Evolutionary conservation across 2,329 filamentous ascomycete species (phyloP).

Genomic region (Xylaria sp.): DNA sequence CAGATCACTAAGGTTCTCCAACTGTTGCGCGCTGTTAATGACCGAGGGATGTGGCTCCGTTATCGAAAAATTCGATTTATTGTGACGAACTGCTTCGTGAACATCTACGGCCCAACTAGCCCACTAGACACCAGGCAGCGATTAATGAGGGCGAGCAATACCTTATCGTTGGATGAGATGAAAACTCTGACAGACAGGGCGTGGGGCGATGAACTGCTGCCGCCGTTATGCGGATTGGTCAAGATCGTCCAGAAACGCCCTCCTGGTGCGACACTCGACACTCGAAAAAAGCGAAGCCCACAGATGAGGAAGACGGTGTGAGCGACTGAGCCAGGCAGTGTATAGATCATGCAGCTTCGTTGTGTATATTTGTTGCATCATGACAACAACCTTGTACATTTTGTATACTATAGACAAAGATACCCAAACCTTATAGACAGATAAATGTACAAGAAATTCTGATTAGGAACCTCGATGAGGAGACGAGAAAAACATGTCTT

Average conservation of each 20-base stretch:
- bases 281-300: background rate
- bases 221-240: slow-evolving; percentile 45
- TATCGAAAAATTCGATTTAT: slow-evolving; percentile 42
- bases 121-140: slow-evolving; percentile 40
- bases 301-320: background rate
- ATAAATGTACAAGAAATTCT: slow-evolving; percentile 1
- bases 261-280: slow-evolving; percentile 16
- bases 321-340: background rate
- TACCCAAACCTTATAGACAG: slow-evolving; percentile 6
- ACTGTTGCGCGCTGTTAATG: slow-evolving; percentile 50
- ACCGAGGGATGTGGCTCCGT: slow-evolving; percentile 48
- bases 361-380: slow-evolving; percentile 1
- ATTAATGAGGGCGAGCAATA: slow-evolving; percentile 43
- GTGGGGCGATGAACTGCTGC: slow-evolving; percentile 52
- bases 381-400: background rate
- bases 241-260: slow-evolving; percentile 42
- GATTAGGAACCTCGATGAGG: background rate
- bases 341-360: background rate
- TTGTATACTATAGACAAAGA: slow-evolving; percentile 20
- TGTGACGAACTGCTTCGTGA: slow-evolving; percentile 48
- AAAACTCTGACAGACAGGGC: slow-evolving; percentile 53
- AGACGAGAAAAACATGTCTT: background rate
- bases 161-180: slow-evolving; percentile 49
- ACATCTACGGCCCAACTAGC: slow-evolving; percentile 49
- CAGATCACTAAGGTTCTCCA: slow-evolving; percentile 49